Percentiles rank a stretch among this genome's conserved stretches.
These are phyloP conservation scores for Aethionema arabicum DNA, from an alignment of 345 rosid genomes.

Conservation along the genomic window DNA sequence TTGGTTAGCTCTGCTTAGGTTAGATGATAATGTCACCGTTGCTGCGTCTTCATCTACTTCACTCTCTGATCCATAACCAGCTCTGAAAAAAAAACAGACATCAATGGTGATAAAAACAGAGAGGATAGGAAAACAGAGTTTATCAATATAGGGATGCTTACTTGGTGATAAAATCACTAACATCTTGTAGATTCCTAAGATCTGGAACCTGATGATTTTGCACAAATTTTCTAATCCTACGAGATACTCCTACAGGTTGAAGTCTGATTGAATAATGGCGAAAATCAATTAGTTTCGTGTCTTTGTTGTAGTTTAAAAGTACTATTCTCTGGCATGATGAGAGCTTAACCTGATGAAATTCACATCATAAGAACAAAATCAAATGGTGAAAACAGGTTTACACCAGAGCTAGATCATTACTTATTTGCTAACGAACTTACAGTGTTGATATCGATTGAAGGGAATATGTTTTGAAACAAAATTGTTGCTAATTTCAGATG, in stretches of 20 bases:
- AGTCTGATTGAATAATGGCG: conserved; percentile 87
- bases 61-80: conserved; percentile 95
- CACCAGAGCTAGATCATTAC: conserved; percentile 1
- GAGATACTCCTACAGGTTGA: conserved; percentile 86
- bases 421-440: conserved; percentile 46
- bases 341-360: conserved; percentile 74
- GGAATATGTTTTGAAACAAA: conserved; percentile 96
- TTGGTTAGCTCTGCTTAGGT: conserved; percentile 70
- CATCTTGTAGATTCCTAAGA: conserved; percentile 84
- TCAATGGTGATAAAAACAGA: background rate
- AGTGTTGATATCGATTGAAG: conserved; percentile 86
- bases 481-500: conserved; percentile 82
- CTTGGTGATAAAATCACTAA: conserved; percentile 90
- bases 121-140: conserved; percentile 4
- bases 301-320: conserved; percentile 85
- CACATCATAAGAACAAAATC: conserved; percentile 23
- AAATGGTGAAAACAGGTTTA: conserved; percentile 17
- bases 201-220: conserved; percentile 86
- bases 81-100: conserved; percentile 42
- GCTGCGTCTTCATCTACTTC: conserved; percentile 97
- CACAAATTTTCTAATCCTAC: conserved; percentile 82
- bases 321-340: conserved; percentile 92
- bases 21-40: conserved; percentile 68
- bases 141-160: conserved; percentile 39
- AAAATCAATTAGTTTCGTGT: conserved; percentile 80